phyloP scores from a whole-genome alignment of 2,329 filamentous ascomycete genomes.

The Hypoxylon sp. region DNA sequence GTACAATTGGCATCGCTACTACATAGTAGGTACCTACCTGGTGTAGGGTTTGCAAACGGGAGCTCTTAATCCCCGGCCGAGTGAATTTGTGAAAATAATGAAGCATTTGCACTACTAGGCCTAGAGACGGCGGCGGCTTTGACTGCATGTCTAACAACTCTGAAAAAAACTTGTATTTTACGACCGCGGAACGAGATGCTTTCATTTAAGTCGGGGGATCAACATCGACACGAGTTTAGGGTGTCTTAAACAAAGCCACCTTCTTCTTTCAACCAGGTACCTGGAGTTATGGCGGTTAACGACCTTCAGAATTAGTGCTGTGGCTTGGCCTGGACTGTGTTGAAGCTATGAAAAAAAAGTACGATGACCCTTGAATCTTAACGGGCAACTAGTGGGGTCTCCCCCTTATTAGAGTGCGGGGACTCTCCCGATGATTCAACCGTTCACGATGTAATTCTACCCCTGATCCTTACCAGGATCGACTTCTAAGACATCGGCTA shows the following conservation, averaged over 20 bases:
- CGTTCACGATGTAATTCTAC: constrained; percentile 33
- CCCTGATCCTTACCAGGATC: constrained; percentile 47
- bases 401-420: constrained; percentile 41
- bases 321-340: constrained; percentile 29
- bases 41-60: constrained; percentile 1
- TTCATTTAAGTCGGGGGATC: neutral
- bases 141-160: neutral
- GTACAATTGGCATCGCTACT: constrained; percentile 28
- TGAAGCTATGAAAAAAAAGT: constrained; percentile 24
- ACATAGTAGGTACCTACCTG: too few species aligned
- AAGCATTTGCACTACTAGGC: constrained; percentile 3
- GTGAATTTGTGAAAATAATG: constrained; percentile 13
- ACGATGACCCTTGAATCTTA: constrained; percentile 16
- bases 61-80: constrained; percentile 11
- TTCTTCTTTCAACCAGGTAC: constrained; percentile 19
- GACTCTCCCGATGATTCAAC: constrained; percentile 32
- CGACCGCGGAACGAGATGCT: neutral
- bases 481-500: constrained; percentile 45
- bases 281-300: constrained; percentile 28
- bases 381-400: constrained; percentile 34
- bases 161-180: constrained; percentile 4
- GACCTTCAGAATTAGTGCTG: constrained; percentile 20
- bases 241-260: constrained; percentile 24
- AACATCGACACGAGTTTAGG: constrained; percentile 7
- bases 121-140: neutral